phyloP scores from a whole-genome alignment of 805 yeast genomes.

The Pichia paraexigua region DNA sequence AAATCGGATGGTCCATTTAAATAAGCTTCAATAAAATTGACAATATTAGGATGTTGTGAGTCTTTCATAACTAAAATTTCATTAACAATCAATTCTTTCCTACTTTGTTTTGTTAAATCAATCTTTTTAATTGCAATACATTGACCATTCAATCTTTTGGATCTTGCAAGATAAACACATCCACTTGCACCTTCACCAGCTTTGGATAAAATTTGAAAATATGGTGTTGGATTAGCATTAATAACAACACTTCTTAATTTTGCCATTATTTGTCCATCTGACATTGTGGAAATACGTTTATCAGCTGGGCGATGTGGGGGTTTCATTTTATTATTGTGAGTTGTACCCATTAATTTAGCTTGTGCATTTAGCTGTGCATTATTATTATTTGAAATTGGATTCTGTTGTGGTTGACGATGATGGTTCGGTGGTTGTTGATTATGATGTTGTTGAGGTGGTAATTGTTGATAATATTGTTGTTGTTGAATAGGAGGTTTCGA shows the following conservation, averaged over 20 bases:
- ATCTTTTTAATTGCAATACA: slow-evolving; percentile 96
- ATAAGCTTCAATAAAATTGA: slow-evolving; percentile 88
- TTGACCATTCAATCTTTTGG: slow-evolving; percentile 39
- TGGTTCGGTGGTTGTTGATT: slow-evolving; percentile 1
- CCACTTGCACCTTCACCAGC: slow-evolving; percentile 99
- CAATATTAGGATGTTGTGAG: slow-evolving; percentile 89
- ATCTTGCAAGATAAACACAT: slow-evolving; percentile 80
- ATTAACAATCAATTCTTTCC: slow-evolving; percentile 91
- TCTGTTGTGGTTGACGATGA: neutral
- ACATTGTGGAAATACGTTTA: slow-evolving; percentile 52
- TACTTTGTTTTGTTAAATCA: slow-evolving; percentile 83
- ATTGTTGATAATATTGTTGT: slow-evolving; percentile 8
- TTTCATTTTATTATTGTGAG: neutral
- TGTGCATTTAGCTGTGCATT: slow-evolving; percentile 19
- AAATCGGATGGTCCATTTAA: slow-evolving; percentile 70
- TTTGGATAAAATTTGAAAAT: slow-evolving; percentile 66
- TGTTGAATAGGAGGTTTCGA: slow-evolving; percentile 1
- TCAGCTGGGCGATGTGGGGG: slow-evolving; percentile 28
- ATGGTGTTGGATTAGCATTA: slow-evolving; percentile 77
- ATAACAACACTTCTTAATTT: slow-evolving; percentile 77
- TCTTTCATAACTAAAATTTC: slow-evolving; percentile 97
- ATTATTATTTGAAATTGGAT: slow-evolving; percentile 3
- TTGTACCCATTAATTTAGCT: slow-evolving; percentile 12
- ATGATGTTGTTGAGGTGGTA: slow-evolving; percentile 7
- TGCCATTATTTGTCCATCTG: slow-evolving; percentile 82